Base-by-base conservation (phyloP, 768 basidiomycete species). In the Auriscalpium vulgare region DNA sequence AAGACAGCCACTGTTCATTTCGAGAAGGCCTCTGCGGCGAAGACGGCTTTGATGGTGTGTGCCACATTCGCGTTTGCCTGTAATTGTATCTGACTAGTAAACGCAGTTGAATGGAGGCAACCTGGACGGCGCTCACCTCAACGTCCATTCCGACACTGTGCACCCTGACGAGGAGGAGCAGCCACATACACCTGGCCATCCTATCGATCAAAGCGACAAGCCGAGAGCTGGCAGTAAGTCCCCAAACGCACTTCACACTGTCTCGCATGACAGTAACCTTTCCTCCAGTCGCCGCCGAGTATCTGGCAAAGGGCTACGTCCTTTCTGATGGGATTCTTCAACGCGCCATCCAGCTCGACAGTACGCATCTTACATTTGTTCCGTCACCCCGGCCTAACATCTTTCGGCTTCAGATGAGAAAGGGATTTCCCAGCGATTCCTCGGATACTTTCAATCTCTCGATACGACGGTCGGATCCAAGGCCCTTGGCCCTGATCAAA, bases 361-460 rank as follows among this genome's bases (percentile, higher is more conserved):
- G 84, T 87, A 59, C 57, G 74, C 59, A 10, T 4, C 45, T 5
- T 29, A 29, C 45, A 10, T 50, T 11, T 50, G 50, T 51, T 13
- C 37, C 40, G 1, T 9, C 0, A 45, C 46, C 19, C 10, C 38
- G 11, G 16, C 16, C 10, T 45, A n/a, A 40, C 37, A 50, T 10
- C 3, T 2, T 16, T 4, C 19, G 36, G 17, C 23, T 38, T 8
- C 56, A 89, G 85, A 75, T 53, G 84, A 89, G 67, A 84, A 90
- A 59, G 95, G 95, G 19, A 98, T 99, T 62, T 95, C 92, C 3
- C 75, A 79, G 56, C 80, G 81, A 43, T 97, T 98, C 80, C 71
- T 97, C 37, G 68, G 75, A 35, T 98, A 91, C 72, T 79, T 97
- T 70, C 75, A 82, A 35, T 68, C 73, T 10, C 66, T 98, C 47